phyloP scores from a whole-genome alignment of 1,284 basidiomycete genomes.

The Stygiomarasmius scandens region DNA sequence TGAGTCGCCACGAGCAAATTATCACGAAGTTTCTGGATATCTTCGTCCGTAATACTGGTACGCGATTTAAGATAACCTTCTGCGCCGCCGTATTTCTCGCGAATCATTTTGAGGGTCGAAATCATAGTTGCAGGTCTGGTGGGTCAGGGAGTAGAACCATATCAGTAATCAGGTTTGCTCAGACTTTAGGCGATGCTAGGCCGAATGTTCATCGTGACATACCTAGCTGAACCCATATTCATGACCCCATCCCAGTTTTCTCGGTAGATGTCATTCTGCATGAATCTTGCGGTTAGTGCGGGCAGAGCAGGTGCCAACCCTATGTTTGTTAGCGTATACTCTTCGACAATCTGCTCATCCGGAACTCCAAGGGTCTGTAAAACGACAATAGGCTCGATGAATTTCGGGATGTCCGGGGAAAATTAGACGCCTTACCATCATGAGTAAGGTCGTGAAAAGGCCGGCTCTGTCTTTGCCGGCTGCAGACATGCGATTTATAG shows the following conservation, averaged over 20 bases:
- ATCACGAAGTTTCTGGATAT: constrained; percentile 33
- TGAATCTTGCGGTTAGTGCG: constrained; percentile 34
- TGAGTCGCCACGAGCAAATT: constrained; percentile 23
- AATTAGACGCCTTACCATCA: constrained; percentile 35
- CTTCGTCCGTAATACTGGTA: constrained; percentile 34
- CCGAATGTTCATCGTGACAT: constrained; percentile 1
- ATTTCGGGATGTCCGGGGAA: too few relatives aligned
- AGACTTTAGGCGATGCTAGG: background rate
- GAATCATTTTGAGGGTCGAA: constrained; percentile 34
- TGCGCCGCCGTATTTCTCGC: constrained; percentile 37
- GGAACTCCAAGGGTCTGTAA: constrained; percentile 41
- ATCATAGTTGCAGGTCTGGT: constrained; percentile 41
- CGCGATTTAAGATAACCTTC: constrained; percentile 35
- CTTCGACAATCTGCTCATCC: constrained; percentile 41
- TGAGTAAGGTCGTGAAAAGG: constrained; percentile 38
- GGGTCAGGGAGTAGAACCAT: background rate
- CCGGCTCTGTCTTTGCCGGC: constrained; percentile 52
- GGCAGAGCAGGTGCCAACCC: constrained; percentile 39
- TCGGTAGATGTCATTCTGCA: constrained; percentile 33
- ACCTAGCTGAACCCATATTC: constrained; percentile 42
- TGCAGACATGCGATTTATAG: constrained; percentile 21
- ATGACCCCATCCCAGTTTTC: constrained; percentile 40
- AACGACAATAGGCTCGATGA: too few relatives aligned
- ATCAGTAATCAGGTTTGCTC: background rate
- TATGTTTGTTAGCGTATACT: constrained; percentile 43